Evolutionary conservation across 1,284 basidiomycete species (phyloP), one percentile per base, ranked within the genome.

Genomic region (Ganoderma boninense): DNA sequence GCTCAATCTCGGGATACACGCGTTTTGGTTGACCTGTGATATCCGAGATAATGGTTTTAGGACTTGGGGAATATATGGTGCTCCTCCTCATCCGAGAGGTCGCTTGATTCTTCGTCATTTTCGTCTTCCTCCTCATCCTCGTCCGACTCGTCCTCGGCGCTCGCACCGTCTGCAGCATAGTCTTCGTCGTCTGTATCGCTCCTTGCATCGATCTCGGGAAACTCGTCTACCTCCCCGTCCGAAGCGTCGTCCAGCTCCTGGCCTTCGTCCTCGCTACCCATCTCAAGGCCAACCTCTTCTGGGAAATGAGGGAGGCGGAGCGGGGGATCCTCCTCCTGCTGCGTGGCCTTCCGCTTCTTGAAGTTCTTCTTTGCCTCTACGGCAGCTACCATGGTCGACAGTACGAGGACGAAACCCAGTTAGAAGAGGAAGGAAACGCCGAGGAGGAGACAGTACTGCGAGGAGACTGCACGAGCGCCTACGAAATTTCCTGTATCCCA

Each of bases 1-100:
- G 94, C 78, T 98, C 96, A 80, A 98, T 97, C 76, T 96, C 94
- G 59, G 96, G 95, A 79, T 96, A 99, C 69, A 98, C 93, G 70
- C 91, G 89, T 87, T 95, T 97, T 72, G 90, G 92, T 75, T 94
- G 90, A 18, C 97, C 96, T 64, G 97, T 97, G 69, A 99, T 92
- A 69, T 90, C 84, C 67, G 94, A 96, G 67, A 90, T 87, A 66
- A 95, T 82, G 43, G 87, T 89, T 80, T 92, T 93, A 60, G 89
- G 89, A 82, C 80, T 87, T 89, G 43, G 93, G 92, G 75, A 91
- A 92, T 74, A 83, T 82, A 26, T 43, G 60, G 73, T 77, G 82
- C 67, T 83, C 72, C 69, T 83, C 82, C 59, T 85, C 82, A 44
- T 84, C 82, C 46, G 81, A 80, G 72, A 77, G 77, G 56, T 77